Conservation (phyloP, 805 yeast genomes). For the Hanseniaspora guilliermondii region DNA sequence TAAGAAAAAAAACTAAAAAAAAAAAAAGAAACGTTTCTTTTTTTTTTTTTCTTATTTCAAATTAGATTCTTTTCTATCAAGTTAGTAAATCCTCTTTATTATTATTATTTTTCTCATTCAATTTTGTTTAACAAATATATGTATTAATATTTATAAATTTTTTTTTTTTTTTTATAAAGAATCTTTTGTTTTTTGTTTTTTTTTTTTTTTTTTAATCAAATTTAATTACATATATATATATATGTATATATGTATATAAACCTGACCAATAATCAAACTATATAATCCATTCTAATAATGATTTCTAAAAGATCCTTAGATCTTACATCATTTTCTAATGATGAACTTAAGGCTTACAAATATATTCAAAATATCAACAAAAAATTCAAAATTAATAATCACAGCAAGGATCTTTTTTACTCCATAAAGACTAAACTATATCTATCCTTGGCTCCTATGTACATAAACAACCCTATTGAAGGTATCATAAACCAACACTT, state of each 20-base stretch:
- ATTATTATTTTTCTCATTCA: too few species aligned
- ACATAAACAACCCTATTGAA: conserved; percentile 50
- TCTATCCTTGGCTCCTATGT: conserved; percentile 79
- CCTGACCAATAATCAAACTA: background rate
- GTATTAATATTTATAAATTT: too few species aligned
- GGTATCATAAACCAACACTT: conserved; percentile 83
- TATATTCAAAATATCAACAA: background rate
- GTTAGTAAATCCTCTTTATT: too few species aligned
- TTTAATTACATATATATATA: too few species aligned
- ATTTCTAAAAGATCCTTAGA: background rate
- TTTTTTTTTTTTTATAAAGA: too few species aligned
- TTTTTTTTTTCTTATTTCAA: background rate
- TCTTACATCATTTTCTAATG: background rate
- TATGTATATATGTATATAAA: too few species aligned
- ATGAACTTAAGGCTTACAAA: conserved; percentile 2
- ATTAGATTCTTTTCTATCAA: too few species aligned
- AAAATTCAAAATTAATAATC: background rate
- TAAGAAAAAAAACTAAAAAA: background rate
- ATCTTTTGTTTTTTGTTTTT: too few species aligned
- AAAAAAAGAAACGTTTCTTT: background rate
- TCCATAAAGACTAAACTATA: conserved; percentile 40
- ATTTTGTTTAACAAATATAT: too few species aligned
- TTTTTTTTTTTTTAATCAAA: too few species aligned
- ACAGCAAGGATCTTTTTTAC: background rate
- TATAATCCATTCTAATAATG: background rate